Conservation (phyloP, 2,329 filamentous ascomycete genomes). For the Xylaria multiplex region DNA sequence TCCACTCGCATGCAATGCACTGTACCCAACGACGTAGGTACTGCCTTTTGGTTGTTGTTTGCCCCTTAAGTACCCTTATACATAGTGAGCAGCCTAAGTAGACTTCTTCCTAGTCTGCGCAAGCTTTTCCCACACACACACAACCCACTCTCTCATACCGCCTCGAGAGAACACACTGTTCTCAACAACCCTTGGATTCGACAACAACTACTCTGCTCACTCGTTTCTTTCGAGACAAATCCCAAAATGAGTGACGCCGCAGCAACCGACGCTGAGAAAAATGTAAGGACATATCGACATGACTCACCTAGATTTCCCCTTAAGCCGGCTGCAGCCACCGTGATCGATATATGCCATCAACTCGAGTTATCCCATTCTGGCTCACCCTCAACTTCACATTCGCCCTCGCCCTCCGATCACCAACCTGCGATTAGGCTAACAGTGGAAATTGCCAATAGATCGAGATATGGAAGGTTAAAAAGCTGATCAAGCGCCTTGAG, state of each 20-base stretch:
- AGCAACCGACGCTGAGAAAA: slow-evolving; percentile 97
- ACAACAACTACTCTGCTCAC: slow-evolving; percentile 39
- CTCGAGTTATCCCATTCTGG: slow-evolving; percentile 30
- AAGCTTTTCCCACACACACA: slow-evolving; percentile 41
- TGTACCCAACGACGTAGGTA: slow-evolving; percentile 20
- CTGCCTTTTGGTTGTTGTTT: neutral
- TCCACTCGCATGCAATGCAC: neutral
- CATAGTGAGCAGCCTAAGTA: neutral
- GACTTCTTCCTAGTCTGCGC: slow-evolving; percentile 21
- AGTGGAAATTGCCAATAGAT: slow-evolving; percentile 58
- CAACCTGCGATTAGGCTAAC: slow-evolving; percentile 38
- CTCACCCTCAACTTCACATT: slow-evolving; percentile 1
- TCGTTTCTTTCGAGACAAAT: slow-evolving; percentile 43
- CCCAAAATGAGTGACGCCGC: slow-evolving; percentile 86
- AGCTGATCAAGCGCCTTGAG: slow-evolving; percentile 98
- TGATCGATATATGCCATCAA: slow-evolving; percentile 1
- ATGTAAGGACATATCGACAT: slow-evolving; percentile 62
- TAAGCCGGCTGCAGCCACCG: slow-evolving; percentile 28
- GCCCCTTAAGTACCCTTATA: neutral
- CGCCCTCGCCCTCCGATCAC: slow-evolving; percentile 29
- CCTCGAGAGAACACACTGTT: slow-evolving; percentile 36
- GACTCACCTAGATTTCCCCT: slow-evolving; percentile 6
- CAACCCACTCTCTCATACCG: slow-evolving; percentile 36
- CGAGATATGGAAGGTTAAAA: slow-evolving; percentile 98
- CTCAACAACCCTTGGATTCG: slow-evolving; percentile 33